Evolutionary conservation across 176 grass and related monocot species (phyloP).

Genomic region (Juncus effusus): DNA sequence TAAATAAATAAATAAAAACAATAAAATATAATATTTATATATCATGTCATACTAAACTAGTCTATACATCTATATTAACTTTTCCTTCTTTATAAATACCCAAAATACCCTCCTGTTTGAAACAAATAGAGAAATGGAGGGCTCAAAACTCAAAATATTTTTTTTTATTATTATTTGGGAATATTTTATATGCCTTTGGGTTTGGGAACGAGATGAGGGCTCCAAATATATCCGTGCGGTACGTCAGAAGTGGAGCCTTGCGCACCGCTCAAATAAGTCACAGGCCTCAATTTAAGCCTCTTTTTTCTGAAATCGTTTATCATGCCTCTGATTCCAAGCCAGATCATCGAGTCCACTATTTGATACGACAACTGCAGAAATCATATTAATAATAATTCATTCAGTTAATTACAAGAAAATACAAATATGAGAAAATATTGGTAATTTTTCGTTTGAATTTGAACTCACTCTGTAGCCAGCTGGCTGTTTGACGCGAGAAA

Average conservation of each 20-base stretch:
- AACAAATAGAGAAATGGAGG: too few relatives aligned
- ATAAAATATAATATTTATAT: background rate
- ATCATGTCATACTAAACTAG: too few relatives aligned
- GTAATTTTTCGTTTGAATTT: background rate
- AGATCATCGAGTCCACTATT: slow-evolving; percentile 82
- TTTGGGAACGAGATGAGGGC: slow-evolving; percentile 82
- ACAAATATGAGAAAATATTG: background rate
- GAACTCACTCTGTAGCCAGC: slow-evolving; percentile 74
- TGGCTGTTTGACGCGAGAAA: slow-evolving; percentile 71
- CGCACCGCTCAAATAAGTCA: slow-evolving; percentile 70
- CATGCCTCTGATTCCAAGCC: slow-evolving; percentile 83
- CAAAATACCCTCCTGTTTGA: background rate
- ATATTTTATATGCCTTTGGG: slow-evolving; percentile 46
- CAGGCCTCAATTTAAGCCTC: slow-evolving; percentile 64
- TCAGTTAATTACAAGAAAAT: background rate
- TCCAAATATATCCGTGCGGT: slow-evolving; percentile 88
- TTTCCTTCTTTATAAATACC: background rate
- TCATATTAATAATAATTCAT: slow-evolving; percentile 11
- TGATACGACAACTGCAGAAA: slow-evolving; percentile 76
- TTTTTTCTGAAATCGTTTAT: slow-evolving; percentile 81
- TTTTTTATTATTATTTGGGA: slow-evolving; percentile 19
- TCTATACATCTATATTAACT: background rate
- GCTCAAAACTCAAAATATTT: background rate
- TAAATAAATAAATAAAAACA: slow-evolving; percentile 11
- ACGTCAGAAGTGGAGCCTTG: slow-evolving; percentile 60